Conservation (phyloP, 805 yeast species). For the Hanseniaspora jakobsenii region DNA sequence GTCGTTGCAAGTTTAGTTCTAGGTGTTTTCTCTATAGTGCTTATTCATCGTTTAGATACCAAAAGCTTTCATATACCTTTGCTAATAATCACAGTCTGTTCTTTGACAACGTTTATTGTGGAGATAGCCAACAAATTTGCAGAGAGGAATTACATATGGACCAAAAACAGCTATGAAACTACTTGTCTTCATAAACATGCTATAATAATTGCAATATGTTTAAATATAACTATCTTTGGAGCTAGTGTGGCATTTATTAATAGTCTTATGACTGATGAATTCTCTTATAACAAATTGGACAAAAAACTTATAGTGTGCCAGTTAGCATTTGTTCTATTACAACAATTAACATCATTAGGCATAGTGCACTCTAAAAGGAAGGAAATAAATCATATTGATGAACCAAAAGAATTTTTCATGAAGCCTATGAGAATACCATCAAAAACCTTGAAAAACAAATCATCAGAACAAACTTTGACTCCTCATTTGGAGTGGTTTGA, state of each 20-base stretch:
- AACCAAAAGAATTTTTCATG: constrained; percentile 9
- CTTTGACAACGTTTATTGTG: background rate
- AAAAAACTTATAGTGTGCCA: constrained; percentile 5
- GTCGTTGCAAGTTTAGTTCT: background rate
- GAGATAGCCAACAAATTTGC: background rate
- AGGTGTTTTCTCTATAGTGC: background rate
- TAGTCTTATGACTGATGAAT: background rate
- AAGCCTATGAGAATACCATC: constrained; percentile 17
- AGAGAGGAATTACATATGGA: background rate
- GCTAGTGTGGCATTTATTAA: constrained; percentile 2
- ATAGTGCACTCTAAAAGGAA: no score
- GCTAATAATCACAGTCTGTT: constrained; percentile 1
- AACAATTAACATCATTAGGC: constrained; percentile 3
- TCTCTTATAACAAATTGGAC: background rate
- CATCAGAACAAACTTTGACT: constrained; percentile 28
- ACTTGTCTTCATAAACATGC: background rate
- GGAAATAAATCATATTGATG: constrained; percentile 4
- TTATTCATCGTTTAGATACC: background rate
- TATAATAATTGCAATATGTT: background rate
- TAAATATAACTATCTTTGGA: constrained; percentile 5
- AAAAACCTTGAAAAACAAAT: constrained; percentile 21
- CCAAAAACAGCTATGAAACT: background rate
- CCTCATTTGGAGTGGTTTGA: constrained; percentile 27
- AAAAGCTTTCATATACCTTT: background rate
- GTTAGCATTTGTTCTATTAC: constrained; percentile 10